Evolutionary conservation across 352 stramenopile species (phyloP).

Genomic region (Halophytophthora polymorphica): DNA sequence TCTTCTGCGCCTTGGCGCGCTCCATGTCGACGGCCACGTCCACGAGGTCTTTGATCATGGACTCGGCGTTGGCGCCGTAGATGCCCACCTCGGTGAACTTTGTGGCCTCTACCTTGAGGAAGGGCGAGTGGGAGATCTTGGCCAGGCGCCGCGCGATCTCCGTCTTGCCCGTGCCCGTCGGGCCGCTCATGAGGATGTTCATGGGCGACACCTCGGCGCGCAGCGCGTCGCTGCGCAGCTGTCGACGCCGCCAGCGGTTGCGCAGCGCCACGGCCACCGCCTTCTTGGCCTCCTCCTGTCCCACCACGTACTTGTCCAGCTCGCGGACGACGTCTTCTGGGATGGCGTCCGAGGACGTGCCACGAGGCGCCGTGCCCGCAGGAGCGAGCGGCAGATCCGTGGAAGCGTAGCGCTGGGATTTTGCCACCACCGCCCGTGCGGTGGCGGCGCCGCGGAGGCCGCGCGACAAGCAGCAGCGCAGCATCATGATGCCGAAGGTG

Average conservation of each 20-base stretch:
- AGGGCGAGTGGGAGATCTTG: conserved; percentile 97
- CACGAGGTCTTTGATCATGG: conserved; percentile 98
- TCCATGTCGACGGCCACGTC: conserved; percentile 94
- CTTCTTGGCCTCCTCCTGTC: conserved; percentile 96
- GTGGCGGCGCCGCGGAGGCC: no score
- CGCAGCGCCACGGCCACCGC: conserved; percentile 97
- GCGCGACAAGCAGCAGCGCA: no score
- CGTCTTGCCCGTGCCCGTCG: conserved; percentile 97
- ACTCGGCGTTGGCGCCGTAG: conserved; percentile 97
- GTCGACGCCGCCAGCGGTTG: conserved; percentile 96
- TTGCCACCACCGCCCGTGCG: no score
- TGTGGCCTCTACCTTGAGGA: conserved; percentile 97
- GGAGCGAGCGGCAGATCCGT: conserved; percentile 16
- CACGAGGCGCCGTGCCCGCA: conserved; percentile 2
- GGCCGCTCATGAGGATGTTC: conserved; percentile 99
- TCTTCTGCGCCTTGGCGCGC: conserved; percentile 64
- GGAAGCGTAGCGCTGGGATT: no score
- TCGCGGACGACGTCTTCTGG: conserved; percentile 91
- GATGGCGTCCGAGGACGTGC: conserved; percentile 48
- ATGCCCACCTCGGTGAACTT: conserved; percentile 99
- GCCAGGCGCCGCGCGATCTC: conserved; percentile 98
- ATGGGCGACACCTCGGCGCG: conserved; percentile 93
- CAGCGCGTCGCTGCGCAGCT: conserved; percentile 87
- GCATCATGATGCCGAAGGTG: no score
- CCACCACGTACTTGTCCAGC: conserved; percentile 96